These are phyloP conservation scores for Caryopteris hybrid DNA, from an alignment of 305 asterid species.

Conservation along the genomic window DNA sequence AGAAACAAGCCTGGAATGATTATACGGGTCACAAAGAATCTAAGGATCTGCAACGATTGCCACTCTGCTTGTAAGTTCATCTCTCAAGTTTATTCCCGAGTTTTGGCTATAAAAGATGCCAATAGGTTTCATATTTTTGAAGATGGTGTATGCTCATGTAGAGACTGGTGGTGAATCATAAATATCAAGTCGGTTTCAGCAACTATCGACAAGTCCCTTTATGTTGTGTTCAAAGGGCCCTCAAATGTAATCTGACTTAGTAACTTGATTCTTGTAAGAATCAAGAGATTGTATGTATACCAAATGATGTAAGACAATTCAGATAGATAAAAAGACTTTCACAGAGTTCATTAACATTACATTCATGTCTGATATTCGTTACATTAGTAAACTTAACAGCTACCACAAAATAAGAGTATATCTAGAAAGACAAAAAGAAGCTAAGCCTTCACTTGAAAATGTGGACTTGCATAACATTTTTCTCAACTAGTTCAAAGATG, in stretches of 20 bases:
- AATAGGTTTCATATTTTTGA: conserved; percentile 29
- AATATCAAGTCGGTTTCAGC: not conserved
- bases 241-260: not conserved
- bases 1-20: conserved; percentile 26
- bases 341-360: not conserved
- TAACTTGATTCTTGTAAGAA: not conserved
- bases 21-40: conserved; percentile 38
- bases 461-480: conserved; percentile 17
- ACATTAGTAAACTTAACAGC: too few relatives aligned
- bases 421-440: too few relatives aligned
- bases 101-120: conserved; percentile 35
- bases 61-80: conserved; percentile 41
- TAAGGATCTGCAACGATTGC: conserved; percentile 43
- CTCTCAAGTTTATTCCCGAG: conserved; percentile 32
- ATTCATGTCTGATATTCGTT: not conserved
- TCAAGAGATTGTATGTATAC: too few relatives aligned
- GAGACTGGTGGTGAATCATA: conserved; percentile 37
- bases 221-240: not conserved
- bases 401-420: too few relatives aligned
- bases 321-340: not conserved
- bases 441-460: not conserved
- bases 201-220: not conserved
- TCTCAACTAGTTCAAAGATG: conserved; percentile 35
- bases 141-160: conserved; percentile 32
- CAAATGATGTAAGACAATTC: not conserved